A percentile compares a stretch with the other conserved stretches of the same genome.
Conservation (phyloP, 306 rosid species). For the Lathyrus tuberosus region DNA sequence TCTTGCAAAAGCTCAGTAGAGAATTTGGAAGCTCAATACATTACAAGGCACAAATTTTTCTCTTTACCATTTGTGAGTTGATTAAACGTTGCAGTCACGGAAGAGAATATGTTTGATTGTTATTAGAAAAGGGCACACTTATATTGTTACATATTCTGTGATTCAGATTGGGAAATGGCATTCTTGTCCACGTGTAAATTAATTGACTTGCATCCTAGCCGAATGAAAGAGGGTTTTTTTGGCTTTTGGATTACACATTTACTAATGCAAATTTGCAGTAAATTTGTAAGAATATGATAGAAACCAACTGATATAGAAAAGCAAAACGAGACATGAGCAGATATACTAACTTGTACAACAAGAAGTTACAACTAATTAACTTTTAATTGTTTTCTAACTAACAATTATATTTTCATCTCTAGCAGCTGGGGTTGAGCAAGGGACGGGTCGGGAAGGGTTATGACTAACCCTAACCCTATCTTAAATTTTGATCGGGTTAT, state of each 20-base stretch:
- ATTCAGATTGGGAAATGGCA: constrained; percentile 39
- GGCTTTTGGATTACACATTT: not conserved
- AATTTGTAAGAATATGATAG: no score
- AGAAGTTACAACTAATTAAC: no score
- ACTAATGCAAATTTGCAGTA: not conserved
- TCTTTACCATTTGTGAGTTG: constrained; percentile 32
- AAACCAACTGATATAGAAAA: no score
- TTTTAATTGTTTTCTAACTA: no score
- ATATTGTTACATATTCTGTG: constrained; percentile 45
- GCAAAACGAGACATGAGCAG: no score
- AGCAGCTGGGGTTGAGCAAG: no score
- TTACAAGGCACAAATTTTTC: constrained; percentile 24
- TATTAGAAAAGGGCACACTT: constrained; percentile 35
- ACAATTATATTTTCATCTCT: no score
- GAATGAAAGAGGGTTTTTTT: constrained; percentile 25
- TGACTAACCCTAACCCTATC: no score
- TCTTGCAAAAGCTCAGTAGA: constrained; percentile 58
- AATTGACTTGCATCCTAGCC: constrained; percentile 34
- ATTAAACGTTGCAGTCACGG: constrained; percentile 48
- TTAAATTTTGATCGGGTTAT: no score
- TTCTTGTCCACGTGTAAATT: constrained; percentile 36
- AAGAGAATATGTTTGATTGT: constrained; percentile 46
- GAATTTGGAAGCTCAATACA: constrained; percentile 30
- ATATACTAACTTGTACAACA: no score
- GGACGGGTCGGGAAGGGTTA: no score